Base-by-base conservation (phyloP, 352 stramenopile species). In the Pythium rhizo-oryzae region DNA sequence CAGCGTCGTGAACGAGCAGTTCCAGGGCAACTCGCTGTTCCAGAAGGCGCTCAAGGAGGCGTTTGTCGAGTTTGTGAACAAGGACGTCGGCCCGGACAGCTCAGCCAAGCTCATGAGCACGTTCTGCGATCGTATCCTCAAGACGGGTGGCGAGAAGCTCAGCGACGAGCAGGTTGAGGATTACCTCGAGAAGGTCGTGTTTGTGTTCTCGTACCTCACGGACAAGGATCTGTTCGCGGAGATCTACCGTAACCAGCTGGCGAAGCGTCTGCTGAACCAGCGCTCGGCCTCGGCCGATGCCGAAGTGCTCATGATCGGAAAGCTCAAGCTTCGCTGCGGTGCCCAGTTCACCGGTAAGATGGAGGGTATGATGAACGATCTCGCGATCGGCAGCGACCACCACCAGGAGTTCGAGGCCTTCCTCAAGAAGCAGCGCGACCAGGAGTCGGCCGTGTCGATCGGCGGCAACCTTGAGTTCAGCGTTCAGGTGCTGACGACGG, bases 221-320 rank as follows among this genome's bases (percentile, higher is more conserved):
- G 98, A 99, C 77, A 99, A 99, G 87, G 98, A 99, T 85, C 75
- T 99, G 43, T 99, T 99, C 80, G 97, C 93, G 11, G 98, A 99
- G 76, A 98, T 98, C 54, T 99, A 99, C 78, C 89, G 98, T 25
- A 99, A 99, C 76, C 97, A 99, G 76, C 84, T 99, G 25, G 95
- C 97, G 13, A 99, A 99, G 81, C 96, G 98, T 44, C 76, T 99
- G 55, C 76, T 99, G 52, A 99, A 99, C 70, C 94, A 99, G 70
- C 91, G 97, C n/a, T 99, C 97, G 24, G 96, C 98, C 24, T 99
- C 94, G 37, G 88, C 98, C 59, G 97, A 99, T 80, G 92, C 97
- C 0, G 98, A 99, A 76, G 96, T 98, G 75, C 83, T 98, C 23
- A 99, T 99, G 97, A 99, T 99, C 75, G 93, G 93, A 59, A 99